These are phyloP conservation scores for Eucalyptus erythrocorys DNA, from an alignment of 345 rosid genomes.

Conservation along the genomic window DNA sequence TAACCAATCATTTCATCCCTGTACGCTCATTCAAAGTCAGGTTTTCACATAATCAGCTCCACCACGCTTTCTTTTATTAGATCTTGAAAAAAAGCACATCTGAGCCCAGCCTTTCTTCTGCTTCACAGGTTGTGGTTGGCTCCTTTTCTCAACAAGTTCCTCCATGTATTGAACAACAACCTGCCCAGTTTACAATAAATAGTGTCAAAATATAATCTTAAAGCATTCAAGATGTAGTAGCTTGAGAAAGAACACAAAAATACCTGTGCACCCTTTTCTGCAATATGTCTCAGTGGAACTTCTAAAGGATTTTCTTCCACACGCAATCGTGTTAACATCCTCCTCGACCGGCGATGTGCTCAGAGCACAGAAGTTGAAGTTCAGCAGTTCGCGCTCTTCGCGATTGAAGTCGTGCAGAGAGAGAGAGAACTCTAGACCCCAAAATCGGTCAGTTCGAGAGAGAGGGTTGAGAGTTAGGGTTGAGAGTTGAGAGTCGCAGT, in stretches of 20 bases:
- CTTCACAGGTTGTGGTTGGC: conserved; percentile 46
- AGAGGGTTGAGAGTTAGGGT: too few species aligned
- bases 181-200: conserved; percentile 23
- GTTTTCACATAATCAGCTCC: conserved; percentile 56
- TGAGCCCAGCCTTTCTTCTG: conserved; percentile 92
- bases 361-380: too few species aligned
- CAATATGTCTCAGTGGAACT: conserved; percentile 76
- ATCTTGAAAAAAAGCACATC: conserved; percentile 81
- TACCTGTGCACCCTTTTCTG: conserved; percentile 90
- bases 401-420: too few species aligned
- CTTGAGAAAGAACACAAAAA: background rate
- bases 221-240: background rate
- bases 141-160: conserved; percentile 51
- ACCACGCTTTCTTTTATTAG: conserved; percentile 84
- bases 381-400: too few species aligned
- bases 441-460: too few species aligned
- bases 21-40: background rate
- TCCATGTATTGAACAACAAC: conserved; percentile 84
- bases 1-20: background rate
- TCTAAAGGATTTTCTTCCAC: conserved; percentile 78
- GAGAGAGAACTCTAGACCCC: too few species aligned
- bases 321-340: conserved; percentile 50
- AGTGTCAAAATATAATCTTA: background rate
- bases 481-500: too few species aligned
- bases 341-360: too few species aligned